Evolutionary conservation across 306 rosid species (phyloP), one percentile per base, ranked within the genome.

Genomic region (Quercus rubra): DNA sequence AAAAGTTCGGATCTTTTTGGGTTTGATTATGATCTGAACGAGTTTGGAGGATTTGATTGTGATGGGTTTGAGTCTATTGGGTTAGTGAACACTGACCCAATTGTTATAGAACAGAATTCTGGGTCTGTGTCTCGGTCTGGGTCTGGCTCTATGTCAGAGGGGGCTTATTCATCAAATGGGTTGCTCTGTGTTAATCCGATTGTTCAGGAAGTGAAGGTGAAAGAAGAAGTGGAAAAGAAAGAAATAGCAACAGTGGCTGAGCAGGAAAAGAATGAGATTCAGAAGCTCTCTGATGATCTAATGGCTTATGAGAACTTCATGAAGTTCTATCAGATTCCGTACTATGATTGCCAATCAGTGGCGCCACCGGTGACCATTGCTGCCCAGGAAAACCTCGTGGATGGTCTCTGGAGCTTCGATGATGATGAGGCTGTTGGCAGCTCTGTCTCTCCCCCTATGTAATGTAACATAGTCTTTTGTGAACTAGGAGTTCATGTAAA

Each of bases 251-350:
- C 76, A 75, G 72, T 15, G 11, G 74, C 19, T 31, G 49, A 46
- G 51, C 84, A 79, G 41, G 92, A 79, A 27, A 83, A 88, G 63
- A 83, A 74, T 43, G 92, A 86, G 69, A 79, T 90, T 67, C 86
- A 79, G 84, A 92, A 90, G 87, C 91, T 92, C 1, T 90, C 98
- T 0, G 95, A 94, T 80, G 97, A 94, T 79, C 73, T 94, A 18
- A 85, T 92, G 93, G 97, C 98, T 59, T 92, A 83, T 51, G 97
- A 94, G 86, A 86, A 83, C 68, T 85, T 49, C 85, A 92, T 94
- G 97, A 94, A 89, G 78, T 94, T 94, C 56, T 92, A 87, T 83
- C 91, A 94, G 90, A 82, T 92, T 84, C 98, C 97, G 0, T 94
- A 85, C 85, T 87, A 91, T 35, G 97, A 92, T 51, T 97, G 93